Base-by-base conservation (phyloP, 305 asterid species). In the Salvia sclarea region DNA sequence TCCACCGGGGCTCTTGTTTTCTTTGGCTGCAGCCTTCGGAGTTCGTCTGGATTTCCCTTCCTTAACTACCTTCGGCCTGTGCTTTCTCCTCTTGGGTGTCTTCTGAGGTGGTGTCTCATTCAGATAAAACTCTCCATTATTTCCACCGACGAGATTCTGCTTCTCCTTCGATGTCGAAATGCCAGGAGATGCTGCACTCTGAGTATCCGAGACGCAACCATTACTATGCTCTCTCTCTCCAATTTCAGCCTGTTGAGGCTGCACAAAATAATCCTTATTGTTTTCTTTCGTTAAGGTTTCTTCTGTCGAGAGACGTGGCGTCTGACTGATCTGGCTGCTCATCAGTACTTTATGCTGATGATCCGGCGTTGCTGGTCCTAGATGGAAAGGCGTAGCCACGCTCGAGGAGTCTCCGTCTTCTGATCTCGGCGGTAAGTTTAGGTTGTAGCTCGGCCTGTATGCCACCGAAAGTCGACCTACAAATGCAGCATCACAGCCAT, bases 41-140 rank as follows among this genome's bases (percentile, higher is more conserved):
- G 79, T 77, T 79, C 85, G 78, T 77, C 75, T 87, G 57, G 82
- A 76, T 70, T 90, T 79, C 66, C 85, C 87, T 84, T 84, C 93
- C 70, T 64, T 74, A 8, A 87, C 78, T 48, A 90, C 95, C 78
- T 87, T 90, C 13, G 97, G 95, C 48, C 91, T 70, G 79, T 84
- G 95, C 76, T 90, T 90, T 74, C 83, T 83, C 73, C 95, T 81
- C 79, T 74, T 87, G 60, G 86, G 90, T 57, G 87, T 33, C 69
- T 77, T 87, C 21, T 60, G 82, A 61, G 75, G 75, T 24, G 97
- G 93, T 18, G 95, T 87, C 72, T 76, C 77, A 79, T 78, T 86
- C 57, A 81, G 76, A 77, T 83, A 82, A 53, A 81, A 76, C 30
- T 80, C 93, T 70, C 48, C 70, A 8, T 58, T 64, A 69, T 56